Evolutionary conservation across 176 grass and related monocot genomes (phyloP), one percentile per base, ranked within the genome.

Genomic region (Olyra latifolia): DNA sequence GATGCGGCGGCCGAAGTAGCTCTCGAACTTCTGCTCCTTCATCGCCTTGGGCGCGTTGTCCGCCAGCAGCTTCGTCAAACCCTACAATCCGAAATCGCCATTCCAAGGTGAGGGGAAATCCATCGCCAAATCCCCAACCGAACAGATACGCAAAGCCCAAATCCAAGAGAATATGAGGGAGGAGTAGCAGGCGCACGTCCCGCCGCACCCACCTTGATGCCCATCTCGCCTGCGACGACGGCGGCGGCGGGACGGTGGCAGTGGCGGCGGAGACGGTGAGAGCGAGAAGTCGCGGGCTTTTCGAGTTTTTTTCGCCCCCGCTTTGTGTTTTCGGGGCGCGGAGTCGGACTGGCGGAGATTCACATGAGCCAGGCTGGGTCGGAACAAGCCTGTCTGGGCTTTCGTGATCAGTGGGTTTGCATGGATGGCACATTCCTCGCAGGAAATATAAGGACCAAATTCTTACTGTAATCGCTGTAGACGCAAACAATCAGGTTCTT

Each of bases 21-120:
- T 93, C 88, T 95, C 96, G 74, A 98, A 98, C 84, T 95, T 98
- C 85, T 93, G 90, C 83, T 95, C 96, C 88, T 91, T 98, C 92
- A 95, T 98, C 40, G 86, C 44, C 84, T 91, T 98, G 53, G 96
- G 92, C 15, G 96, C 96, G 80, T 93, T 91, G 77, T 98, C 96
- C 75, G 96, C 92, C 58, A 98, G 77, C 41, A 98, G 81, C 72
- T 98, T 98, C 84, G 96, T 98, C 83, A 98, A 98, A 86, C 96
- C 96, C 96, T 98, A 84, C 75, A 76, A 61, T 78, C 16, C n/a
- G 35, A 42, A 42, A 77, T 47, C 57, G 25, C 66, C 6, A 3
- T 30, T 15, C 23, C 60, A 72, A 49, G 48, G 39, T 39, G 49
- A 58, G 22, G 27, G 44, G 23, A 19, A 47, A 20, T 10, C 73